Conservation (phyloP, 768 basidiomycete genomes). For the Leccinum rimulosum region DNA sequence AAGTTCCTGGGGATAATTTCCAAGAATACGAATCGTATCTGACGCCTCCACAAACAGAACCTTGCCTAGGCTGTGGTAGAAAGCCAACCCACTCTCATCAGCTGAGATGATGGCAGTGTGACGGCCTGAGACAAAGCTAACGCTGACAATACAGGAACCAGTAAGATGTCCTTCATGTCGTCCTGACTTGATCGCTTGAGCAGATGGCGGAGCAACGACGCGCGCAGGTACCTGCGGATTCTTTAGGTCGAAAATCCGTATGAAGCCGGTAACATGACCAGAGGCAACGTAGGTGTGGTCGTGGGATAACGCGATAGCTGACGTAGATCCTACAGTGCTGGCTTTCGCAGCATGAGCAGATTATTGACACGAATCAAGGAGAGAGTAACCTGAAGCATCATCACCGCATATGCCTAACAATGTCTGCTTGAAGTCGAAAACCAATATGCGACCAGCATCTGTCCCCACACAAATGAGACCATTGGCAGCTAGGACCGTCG, state of each 20-base stretch:
- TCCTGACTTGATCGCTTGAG: constrained; percentile 67
- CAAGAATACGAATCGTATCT: constrained; percentile 90
- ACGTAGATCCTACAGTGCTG: constrained; percentile 68
- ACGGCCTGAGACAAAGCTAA: constrained; percentile 86
- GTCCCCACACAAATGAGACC: constrained; percentile 91
- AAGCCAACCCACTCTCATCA: constrained; percentile 88
- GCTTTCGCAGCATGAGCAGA: constrained; percentile 39
- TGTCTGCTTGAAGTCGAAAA: constrained; percentile 91
- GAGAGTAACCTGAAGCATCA: constrained; percentile 55
- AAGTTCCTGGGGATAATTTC: constrained; percentile 72
- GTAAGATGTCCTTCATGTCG: constrained; percentile 83
- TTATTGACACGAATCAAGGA: constrained; percentile 9
- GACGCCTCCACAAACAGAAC: constrained; percentile 93
- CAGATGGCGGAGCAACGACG: constrained; percentile 64
- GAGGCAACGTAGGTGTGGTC: constrained; percentile 92
- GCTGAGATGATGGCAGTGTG: constrained; percentile 92
- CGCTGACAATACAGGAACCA: constrained; percentile 73
- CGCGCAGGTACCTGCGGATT: constrained; percentile 68
- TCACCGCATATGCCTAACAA: constrained; percentile 77
- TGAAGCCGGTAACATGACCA: constrained; percentile 81
- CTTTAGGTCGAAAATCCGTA: constrained; percentile 82
- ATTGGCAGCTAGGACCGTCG: constrained; percentile 81
- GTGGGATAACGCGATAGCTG: constrained; percentile 86
- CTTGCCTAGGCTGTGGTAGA: constrained; percentile 93
- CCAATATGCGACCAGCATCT: constrained; percentile 68